Evolutionary conservation across 768 basidiomycete species (phyloP), one percentile per base, ranked within the genome.

Genomic region (Serendipita sp.): DNA sequence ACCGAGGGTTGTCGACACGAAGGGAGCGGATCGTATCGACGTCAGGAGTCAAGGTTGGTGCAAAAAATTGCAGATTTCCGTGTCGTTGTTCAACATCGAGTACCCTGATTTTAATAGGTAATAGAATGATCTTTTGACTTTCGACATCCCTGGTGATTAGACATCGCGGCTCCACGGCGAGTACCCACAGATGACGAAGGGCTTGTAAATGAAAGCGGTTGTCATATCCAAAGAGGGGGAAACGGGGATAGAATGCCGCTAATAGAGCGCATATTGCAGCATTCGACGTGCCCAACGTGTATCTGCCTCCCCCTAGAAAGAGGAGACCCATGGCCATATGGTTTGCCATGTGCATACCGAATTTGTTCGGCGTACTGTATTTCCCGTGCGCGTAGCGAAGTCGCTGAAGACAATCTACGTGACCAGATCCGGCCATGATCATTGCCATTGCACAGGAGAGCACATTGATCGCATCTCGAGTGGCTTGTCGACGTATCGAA

Each of bases 391-490:
- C 85, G 72, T 90, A 88, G 18, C 96, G 83, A 11, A 98, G 79
- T 23, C 93, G 82, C 18, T 91, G 83, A 16, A 98, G 77, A 68
- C 89, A 91, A 64, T 86, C 88, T 60, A 97, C 83, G 73, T 98
- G 93, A 2, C 96, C 96, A 0, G 93, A 95, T 8, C 96, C 96
- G 1, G 95, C 92, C 91, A 98, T 95, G 47, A 98, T 88, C 81
- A 95, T 88, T 71, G 89, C 85, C 36, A 96, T 75, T 0, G 93
- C 79, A 41, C 96, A 79, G 0, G 90, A 88, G 64, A 98, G 87
- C 45, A 94, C 76, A 70, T 89, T 94, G 41, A 97, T 77, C 2
- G 90, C 91, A 69, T 92, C 90, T 11, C 93, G 81, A 28, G 94
- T 82, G 2, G 91, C 87, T 3, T 88, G 85, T 1, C 93, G 85